These are phyloP conservation scores for Xylariomycetidae sp. DNA, from an alignment of 2,329 filamentous ascomycete genomes.

Conservation along the genomic window DNA sequence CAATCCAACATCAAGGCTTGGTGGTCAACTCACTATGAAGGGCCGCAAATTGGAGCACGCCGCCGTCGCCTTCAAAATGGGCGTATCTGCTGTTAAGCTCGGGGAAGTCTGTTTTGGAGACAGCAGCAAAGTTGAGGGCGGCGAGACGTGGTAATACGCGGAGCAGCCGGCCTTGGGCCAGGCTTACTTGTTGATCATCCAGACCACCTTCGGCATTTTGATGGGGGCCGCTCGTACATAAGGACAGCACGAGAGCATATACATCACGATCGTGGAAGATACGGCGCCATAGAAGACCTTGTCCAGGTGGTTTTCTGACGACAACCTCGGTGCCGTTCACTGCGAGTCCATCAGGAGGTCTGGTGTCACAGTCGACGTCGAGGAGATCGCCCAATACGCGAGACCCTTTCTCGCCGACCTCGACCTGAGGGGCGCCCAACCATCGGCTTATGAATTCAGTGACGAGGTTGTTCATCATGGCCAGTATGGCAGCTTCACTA, in stretches of 20 bases:
- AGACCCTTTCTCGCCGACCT: constrained; percentile 50
- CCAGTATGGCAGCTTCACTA: constrained; percentile 45
- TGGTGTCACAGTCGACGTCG: constrained; percentile 47
- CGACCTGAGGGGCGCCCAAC: constrained; percentile 49
- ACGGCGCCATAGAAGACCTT: constrained; percentile 50
- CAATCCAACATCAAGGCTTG: too few relatives aligned
- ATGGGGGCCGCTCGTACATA: constrained; percentile 28
- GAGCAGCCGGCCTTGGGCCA: constrained; percentile 50
- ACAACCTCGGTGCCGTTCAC: constrained; percentile 33
- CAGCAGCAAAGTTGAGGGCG: constrained; percentile 37
- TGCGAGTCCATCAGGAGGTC: constrained; percentile 20
- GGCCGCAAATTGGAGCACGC: constrained; percentile 47
- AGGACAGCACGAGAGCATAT: constrained; percentile 41
- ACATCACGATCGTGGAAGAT: constrained; percentile 42
- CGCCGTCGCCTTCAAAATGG: constrained; percentile 23
- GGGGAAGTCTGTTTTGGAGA: constrained; percentile 33
- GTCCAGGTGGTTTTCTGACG: constrained; percentile 38
- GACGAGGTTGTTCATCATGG: constrained; percentile 44
- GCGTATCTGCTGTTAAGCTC: constrained; percentile 27
- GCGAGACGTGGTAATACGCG: constrained; percentile 47
- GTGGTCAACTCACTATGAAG: too few relatives aligned
- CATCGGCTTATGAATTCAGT: constrained; percentile 45
- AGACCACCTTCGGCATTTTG: constrained; percentile 19
- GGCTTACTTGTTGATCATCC: constrained; percentile 35
- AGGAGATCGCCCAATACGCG: constrained; percentile 50